Base-by-base conservation (phyloP, 2,329 filamentous ascomycete genomes). In the Chrysosporium keratinophilum region DNA sequence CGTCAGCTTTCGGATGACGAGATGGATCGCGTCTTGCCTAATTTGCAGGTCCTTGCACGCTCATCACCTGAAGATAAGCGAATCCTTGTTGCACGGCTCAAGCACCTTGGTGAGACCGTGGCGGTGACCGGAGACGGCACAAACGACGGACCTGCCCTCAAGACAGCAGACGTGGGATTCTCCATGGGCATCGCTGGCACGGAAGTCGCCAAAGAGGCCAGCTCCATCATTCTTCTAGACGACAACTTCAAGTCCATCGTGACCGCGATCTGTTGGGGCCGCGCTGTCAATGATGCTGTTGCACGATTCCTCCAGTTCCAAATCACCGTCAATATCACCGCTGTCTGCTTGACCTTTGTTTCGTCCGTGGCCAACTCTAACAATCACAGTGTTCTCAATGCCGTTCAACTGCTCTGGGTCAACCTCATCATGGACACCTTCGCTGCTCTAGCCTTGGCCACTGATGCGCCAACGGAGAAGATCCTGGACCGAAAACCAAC, bases 351-450 rank as follows among this genome's bases (percentile, higher is more conserved):
- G 52, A 93, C 90, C 0, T 95, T 96, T 63, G 83, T 95, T 56
- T 89, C 88, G 11, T 86, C 89, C 33, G 86, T 95, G 9, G 81
- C 84, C 31, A 89, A 78, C 67, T 65, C 67, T 0, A 71, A 81
- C 1, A 84, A 91, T 66, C 68, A 75, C 47, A 88, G 88, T 46
- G 89, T 95, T 23, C 74, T 96, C 54, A 93, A 82, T 1, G 89
- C 89, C 10, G 89, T 95, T 23, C 90, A 96, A 70, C 79, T 96
- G 62, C 82, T 96, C 31, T 96, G 90, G 90, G 88, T 96, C 63
- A 96, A 95, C 64, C 76, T 96, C 62, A 96, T 96, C 72, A 96
- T 95, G 90, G 90, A 96, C 63, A 95, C 90, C 0, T 88, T 96
- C 56, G 90, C 89, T 20, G 89, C 89, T 14, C 77, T 95, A 40